Base-by-base conservation (phyloP, 306 rosid genomes). In the Prunus salicina region DNA sequence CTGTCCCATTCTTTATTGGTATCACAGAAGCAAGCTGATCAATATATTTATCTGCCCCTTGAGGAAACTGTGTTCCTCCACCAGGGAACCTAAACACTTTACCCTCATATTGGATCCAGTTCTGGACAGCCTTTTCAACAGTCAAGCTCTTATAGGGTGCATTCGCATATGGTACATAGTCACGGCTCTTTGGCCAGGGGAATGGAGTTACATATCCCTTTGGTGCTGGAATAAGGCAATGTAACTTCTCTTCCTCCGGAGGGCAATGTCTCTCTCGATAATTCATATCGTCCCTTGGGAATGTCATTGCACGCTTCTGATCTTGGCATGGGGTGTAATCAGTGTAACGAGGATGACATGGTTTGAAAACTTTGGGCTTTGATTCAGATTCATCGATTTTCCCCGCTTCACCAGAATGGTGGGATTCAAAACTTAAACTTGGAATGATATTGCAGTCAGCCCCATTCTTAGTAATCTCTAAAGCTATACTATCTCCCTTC, bases 321-420 rank as follows among this genome's bases (percentile, higher is more conserved):
- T 95, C 97, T 60, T 95, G 98, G 86, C 98, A 95, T 19, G 98
- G 98, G 11, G 97, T 95, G 88, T 95, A 92, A 84, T 95, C 98
- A 0, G 75, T 84, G 69, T 82, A 89, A 6, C 70, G 81, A 69
- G 80, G 72, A 30, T 64, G 12, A 3, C 98, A 95, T 6, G 97
- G 90, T 71, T 95, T 24, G 51, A 88, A 86, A 25, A 79, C 84
- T 81, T 87, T 90, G 14, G 88, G 72, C 68, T 86, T 75, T 57
- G 83, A 84, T 47, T 84, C 89, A 41, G 64, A 75, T 70, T 90
- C 96, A 24, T 81, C 87, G 47, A 86, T 74, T 67, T 41, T 84
- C 77, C 87, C 88, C 55, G 76, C 81, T 73, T 88, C 92, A 63
- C 97, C 96, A 51, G 84, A 89, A 84, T 95, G 97, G 74, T 95